Base-by-base conservation (phyloP, 2,329 filamentous ascomycete species). In the Colletotrichum phormii region DNA sequence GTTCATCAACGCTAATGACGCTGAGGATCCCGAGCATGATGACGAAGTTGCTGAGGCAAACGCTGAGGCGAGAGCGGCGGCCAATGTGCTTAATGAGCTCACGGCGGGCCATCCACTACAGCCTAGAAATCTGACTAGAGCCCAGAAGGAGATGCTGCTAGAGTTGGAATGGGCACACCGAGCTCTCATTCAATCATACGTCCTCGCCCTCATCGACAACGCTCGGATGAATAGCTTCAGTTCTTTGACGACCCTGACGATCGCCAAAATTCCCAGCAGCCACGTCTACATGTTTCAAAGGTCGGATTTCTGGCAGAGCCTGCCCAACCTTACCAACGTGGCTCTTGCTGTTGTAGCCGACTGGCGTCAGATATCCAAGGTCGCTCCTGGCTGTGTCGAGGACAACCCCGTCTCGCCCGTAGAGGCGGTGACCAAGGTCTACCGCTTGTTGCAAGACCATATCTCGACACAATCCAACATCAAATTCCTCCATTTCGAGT, bases 111-210 rank as follows among this genome's bases (percentile, higher is more conserved):
- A 75, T 46, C 76, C 81, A 5, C 78, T 91, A n/a, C 85, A 87
- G 53, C 91, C 91, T 3, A 82, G 84, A 2, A 82, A 84, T 37
- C 85, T 93, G n/a, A 89, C 88, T 0, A 85, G 85, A 71, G 85
- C 89, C n/a, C 92, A 94, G 78, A 89, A 87, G 64, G 91, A 93
- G 79, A 91, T 92, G 89, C 81, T 94, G 1, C 82, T 92, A 49
- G 91, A 94, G 78, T 89, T 90, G 4, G 88, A 91, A 64, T 93
- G 91, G 90, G 91, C 91, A 7, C 91, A 94, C 75, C 85, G 89
- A 65, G 91, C 91, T 22, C 91, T 94, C 78, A 84, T 94, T 59
- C 89, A 91, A 61, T 92, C 91, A 1, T 94, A 92, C 75, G 87
- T 91, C 75, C 87, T 93, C 60, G 88, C 90, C 1, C 80, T 93